phyloP scores from a whole-genome alignment of 805 yeast species.

The Barnettozyma salicaria region DNA sequence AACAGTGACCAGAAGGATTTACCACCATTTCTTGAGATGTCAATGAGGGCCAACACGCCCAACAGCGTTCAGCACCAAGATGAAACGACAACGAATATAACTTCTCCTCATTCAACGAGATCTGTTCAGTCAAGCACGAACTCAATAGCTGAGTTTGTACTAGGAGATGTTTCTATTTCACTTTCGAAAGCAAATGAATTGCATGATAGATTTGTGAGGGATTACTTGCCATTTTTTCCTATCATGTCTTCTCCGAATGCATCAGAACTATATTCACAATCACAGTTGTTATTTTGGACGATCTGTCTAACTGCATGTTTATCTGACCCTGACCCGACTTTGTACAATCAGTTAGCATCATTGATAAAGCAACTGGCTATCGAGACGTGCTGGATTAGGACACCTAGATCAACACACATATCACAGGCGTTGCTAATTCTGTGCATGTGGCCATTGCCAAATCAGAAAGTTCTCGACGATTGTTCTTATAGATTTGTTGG shows the following conservation, averaged over 20 bases:
- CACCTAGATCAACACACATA: slow-evolving; percentile 91
- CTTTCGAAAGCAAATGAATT: slow-evolving; percentile 63
- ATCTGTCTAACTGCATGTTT: slow-evolving; percentile 81
- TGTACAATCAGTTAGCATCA: slow-evolving; percentile 69
- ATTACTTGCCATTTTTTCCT: slow-evolving; percentile 73
- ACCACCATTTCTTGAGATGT: slow-evolving; percentile 39
- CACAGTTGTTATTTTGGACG: slow-evolving; percentile 85
- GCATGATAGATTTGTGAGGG: slow-evolving; percentile 60
- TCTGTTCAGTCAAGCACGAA: slow-evolving; percentile 20
- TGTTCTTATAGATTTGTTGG: slow-evolving; percentile 86
- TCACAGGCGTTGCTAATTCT: slow-evolving; percentile 84
- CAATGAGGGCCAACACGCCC: slow-evolving; percentile 33
- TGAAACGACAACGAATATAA: slow-evolving; percentile 5
- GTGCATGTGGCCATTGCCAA: slow-evolving; percentile 89
- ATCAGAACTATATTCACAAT: slow-evolving; percentile 71
- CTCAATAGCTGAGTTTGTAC: slow-evolving; percentile 53
- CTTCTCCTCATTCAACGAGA: slow-evolving; percentile 22
- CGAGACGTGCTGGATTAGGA: slow-evolving; percentile 87
- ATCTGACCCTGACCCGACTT: slow-evolving; percentile 80
- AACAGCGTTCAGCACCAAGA: slow-evolving; percentile 9
- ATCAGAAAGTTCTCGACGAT: slow-evolving; percentile 87
- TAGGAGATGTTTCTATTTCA: slow-evolving; percentile 72
- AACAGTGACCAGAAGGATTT: slow-evolving; percentile 32
- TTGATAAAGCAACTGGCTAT: slow-evolving; percentile 81
- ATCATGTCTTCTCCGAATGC: slow-evolving; percentile 67